A percentile compares a stretch with the other conserved stretches of the same genome.
These are phyloP conservation scores for Amoeboaphelidium occidentale DNA, from an alignment of 371 early-diverging fungal genomes.

Conservation along the genomic window DNA sequence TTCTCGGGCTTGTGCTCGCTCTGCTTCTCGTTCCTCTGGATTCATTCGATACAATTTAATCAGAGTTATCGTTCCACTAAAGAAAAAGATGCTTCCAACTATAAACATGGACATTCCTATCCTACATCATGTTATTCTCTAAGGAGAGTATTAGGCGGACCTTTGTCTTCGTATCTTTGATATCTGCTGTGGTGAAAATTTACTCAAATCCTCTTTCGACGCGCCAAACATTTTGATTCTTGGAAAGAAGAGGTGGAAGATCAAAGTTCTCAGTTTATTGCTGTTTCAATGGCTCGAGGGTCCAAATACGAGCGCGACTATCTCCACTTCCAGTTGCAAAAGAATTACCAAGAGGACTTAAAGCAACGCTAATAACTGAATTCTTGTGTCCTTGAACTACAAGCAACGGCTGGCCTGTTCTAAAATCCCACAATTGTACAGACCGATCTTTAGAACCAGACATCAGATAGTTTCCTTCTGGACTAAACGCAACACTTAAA, in stretches of 20 bases:
- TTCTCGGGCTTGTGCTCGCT: too few species aligned
- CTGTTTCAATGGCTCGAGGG: not conserved
- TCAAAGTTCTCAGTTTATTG: not conserved
- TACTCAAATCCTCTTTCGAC: too few species aligned
- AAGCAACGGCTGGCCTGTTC: conserved; percentile 4
- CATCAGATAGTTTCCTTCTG: conserved; percentile 22
- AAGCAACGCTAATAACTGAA: conserved; percentile 82
- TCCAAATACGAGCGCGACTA: conserved; percentile 73
- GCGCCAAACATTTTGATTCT: too few species aligned
- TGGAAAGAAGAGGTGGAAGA: not conserved
- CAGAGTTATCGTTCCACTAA: too few species aligned
- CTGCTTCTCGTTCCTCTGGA: too few species aligned
- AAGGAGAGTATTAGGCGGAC: too few species aligned
- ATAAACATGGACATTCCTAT: too few species aligned
- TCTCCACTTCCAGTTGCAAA: conserved; percentile 94
- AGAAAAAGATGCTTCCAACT: too few species aligned
- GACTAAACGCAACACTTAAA: conserved; percentile 58
- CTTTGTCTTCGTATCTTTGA: too few species aligned
- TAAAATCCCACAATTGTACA: conserved; percentile 85
- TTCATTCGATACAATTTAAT: too few species aligned
- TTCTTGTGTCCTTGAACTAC: conserved; percentile 92
- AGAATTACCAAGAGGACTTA: conserved; percentile 47
- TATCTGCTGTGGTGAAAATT: too few species aligned
- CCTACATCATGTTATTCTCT: too few species aligned
- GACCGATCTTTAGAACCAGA: conserved; percentile 83